These are phyloP conservation scores for Penicillium oxalicum DNA, from an alignment of 2,329 filamentous ascomycete species.

Conservation along the genomic window DNA sequence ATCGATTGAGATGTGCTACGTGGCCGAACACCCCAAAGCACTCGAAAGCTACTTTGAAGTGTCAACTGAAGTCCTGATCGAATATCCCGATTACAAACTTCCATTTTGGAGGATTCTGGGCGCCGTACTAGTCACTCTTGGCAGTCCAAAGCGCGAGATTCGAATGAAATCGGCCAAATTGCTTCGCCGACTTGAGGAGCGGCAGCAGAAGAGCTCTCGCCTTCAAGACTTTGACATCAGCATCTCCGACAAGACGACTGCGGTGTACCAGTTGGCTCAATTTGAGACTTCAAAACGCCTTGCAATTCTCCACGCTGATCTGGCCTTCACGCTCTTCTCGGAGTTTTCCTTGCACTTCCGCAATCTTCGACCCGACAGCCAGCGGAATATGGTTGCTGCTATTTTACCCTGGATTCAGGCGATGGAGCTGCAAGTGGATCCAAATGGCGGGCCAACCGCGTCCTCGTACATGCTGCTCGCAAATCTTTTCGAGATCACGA, in stretches of 20 bases:
- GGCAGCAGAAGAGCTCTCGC: conserved; percentile 78
- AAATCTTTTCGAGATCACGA: conserved; percentile 93
- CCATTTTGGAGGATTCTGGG: conserved; percentile 88
- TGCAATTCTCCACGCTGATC: conserved; percentile 77
- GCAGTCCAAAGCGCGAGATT: conserved; percentile 84
- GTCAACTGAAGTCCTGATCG: conserved; percentile 76
- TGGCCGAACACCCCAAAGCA: conserved; percentile 71
- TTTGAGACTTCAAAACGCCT: conserved; percentile 92
- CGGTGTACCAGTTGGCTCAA: conserved; percentile 94
- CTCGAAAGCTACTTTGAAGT: conserved; percentile 95
- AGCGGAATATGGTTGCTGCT: conserved; percentile 89
- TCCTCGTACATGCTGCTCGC: conserved; percentile 91
- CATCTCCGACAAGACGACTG: conserved; percentile 96
- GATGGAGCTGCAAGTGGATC: conserved; percentile 85
- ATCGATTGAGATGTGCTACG: conserved; percentile 86
- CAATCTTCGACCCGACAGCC: conserved; percentile 70
- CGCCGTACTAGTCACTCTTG: conserved; percentile 83
- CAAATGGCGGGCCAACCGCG: conserved; percentile 82
- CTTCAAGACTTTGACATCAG: conserved; percentile 97
- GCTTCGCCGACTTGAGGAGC: conserved; percentile 73
- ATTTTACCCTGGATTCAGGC: conserved; percentile 95
- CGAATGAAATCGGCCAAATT: conserved; percentile 80
- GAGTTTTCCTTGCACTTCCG: conserved; percentile 94
- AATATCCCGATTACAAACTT: conserved; percentile 73
- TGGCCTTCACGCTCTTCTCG: conserved; percentile 91